A percentile compares a stretch with the other conserved stretches of the same genome.
Evolutionary conservation across 352 stramenopile species (phyloP).

Genomic region (Phytophthora pseudosyringae): DNA sequence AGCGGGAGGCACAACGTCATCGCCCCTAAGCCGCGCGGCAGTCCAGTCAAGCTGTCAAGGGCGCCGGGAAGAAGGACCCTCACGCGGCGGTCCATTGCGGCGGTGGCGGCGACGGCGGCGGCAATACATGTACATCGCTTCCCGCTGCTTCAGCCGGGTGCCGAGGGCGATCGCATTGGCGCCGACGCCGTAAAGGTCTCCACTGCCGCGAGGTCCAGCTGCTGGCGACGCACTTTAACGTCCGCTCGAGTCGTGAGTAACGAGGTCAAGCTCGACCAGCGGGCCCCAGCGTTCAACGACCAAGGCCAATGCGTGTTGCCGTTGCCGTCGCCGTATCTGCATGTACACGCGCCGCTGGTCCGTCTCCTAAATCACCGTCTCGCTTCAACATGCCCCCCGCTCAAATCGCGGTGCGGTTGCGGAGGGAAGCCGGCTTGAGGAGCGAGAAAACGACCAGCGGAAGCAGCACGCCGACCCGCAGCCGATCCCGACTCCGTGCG

Average conservation of each 20-base stretch:
- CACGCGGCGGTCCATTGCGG: conserved; percentile 4
- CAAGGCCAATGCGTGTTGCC: too few species aligned
- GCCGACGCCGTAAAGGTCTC: conserved; percentile 18
- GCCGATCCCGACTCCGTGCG: conserved; percentile 25
- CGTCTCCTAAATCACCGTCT: conserved; percentile 22
- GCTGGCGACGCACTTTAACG: conserved; percentile 19
- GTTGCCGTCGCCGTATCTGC: too few species aligned
- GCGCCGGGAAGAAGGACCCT: conserved; percentile 17
- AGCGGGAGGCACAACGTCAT: conserved; percentile 24
- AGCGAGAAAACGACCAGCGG: conserved; percentile 30
- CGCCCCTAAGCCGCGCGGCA: not conserved
- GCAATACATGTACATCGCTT: conserved; percentile 4
- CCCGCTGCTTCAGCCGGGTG: conserved; percentile 1
- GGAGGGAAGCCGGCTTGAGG: conserved; percentile 39
- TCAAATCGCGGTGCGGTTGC: conserved; percentile 23
- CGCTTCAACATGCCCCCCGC: conserved; percentile 26
- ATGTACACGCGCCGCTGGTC: conserved; percentile 3
- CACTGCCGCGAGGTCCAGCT: not conserved
- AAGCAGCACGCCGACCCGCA: conserved; percentile 6
- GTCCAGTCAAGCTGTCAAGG: conserved; percentile 10
- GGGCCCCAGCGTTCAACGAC: not conserved
- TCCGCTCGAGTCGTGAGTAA: conserved; percentile 28
- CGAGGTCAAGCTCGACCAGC: conserved; percentile 18
- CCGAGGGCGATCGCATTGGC: not conserved
- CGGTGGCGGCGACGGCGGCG: conserved; percentile 1